Conservation (phyloP, 2,329 filamentous ascomycete genomes). For the Penicillium sp. region DNA sequence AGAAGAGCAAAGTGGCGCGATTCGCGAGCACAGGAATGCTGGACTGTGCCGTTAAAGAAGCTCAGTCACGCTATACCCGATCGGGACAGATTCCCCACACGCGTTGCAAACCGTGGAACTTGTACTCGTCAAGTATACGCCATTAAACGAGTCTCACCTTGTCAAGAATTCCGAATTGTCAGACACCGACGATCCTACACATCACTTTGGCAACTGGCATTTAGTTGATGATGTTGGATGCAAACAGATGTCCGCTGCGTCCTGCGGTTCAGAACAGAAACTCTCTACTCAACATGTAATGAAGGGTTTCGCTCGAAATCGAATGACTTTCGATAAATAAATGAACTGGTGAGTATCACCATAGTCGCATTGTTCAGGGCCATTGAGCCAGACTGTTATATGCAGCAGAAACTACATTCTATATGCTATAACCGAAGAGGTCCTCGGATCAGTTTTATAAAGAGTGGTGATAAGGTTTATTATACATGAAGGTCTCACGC, state of each 20-base stretch:
- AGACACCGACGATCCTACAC: not conserved
- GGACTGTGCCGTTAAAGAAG: constrained; percentile 1
- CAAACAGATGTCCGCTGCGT: not conserved
- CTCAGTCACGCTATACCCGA: constrained; percentile 11
- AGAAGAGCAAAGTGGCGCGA: not conserved
- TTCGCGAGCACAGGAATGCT: constrained; percentile 3
- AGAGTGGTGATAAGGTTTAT: not conserved
- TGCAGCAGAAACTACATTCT: not conserved
- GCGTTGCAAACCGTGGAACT: not conserved
- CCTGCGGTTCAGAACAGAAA: not conserved
- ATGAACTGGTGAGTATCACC: not conserved
- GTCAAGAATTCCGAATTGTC: not conserved
- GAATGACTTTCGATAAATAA: not conserved
- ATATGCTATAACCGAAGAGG: not conserved
- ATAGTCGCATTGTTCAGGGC: not conserved
- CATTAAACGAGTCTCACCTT: not conserved
- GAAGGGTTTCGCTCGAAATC: not conserved
- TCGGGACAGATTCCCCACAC: not conserved
- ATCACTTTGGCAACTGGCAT: not conserved
- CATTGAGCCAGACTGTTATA: not conserved
- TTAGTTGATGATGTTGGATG: not conserved
- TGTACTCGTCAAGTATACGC: not conserved
- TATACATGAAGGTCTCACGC: not conserved
- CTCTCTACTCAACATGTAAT: not conserved
- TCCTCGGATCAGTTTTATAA: not conserved